Conservation (phyloP, 345 rosid genomes). For the Heritiera fomes region DNA sequence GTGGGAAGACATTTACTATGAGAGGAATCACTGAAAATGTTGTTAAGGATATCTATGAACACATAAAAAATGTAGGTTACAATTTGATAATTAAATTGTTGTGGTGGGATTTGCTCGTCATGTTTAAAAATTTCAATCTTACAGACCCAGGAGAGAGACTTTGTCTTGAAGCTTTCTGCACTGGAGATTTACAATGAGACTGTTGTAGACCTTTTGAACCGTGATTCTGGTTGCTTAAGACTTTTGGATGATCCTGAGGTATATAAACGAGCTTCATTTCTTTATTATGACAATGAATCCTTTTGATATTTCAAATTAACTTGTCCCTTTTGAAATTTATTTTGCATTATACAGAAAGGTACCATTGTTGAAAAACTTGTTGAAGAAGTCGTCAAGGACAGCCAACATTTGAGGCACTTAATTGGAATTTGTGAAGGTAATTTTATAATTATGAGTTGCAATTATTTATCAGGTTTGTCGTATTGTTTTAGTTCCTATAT, state of each 20-base stretch:
- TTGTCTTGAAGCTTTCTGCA: slow-evolving; percentile 52
- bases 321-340: slow-evolving; percentile 3
- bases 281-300: slow-evolving; percentile 18
- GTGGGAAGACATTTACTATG: slow-evolving; percentile 19
- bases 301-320: not conserved
- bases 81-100: not conserved
- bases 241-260: slow-evolving; percentile 98
- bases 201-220: slow-evolving; percentile 77
- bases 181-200: slow-evolving; percentile 92
- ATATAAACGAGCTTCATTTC: slow-evolving; percentile 20
- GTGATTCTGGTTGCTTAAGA: slow-evolving; percentile 75
- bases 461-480: not conserved
- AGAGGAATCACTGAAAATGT: slow-evolving; percentile 17
- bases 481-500: slow-evolving; percentile 12
- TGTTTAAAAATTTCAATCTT: slow-evolving; percentile 21
- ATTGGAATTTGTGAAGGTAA: slow-evolving; percentile 90
- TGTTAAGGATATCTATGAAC: slow-evolving; percentile 6
- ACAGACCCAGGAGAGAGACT: slow-evolving; percentile 20
- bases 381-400: slow-evolving; percentile 77
- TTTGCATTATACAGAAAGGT: slow-evolving; percentile 64
- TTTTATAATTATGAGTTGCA: slow-evolving; percentile 5
- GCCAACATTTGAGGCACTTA: slow-evolving; percentile 73
- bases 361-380: slow-evolving; percentile 77
- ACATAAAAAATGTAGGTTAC: slow-evolving; percentile 7
- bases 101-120: not conserved